Evolutionary conservation across 805 yeast genomes (phyloP).

Genomic region (Zygoascus tannicola): DNA sequence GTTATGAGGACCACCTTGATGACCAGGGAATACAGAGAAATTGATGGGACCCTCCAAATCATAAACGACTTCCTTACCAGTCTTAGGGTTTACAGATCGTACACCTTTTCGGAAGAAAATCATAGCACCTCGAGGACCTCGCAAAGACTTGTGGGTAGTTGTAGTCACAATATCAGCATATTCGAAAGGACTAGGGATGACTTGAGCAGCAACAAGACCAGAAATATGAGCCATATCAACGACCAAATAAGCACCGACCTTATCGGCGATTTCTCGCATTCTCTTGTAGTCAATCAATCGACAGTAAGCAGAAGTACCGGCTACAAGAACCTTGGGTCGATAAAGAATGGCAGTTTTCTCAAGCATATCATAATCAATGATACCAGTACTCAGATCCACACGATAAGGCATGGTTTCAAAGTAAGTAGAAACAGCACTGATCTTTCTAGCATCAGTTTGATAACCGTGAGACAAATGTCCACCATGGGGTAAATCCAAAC

Average conservation of each 20-base stretch:
- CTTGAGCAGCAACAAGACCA: slow-evolving; percentile 92
- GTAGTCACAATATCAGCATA: slow-evolving; percentile 97
- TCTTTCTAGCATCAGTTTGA: slow-evolving; percentile 88
- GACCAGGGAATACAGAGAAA: slow-evolving; percentile 99
- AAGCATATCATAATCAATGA: slow-evolving; percentile 91
- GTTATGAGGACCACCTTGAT: slow-evolving; percentile 99
- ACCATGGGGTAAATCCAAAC: slow-evolving; percentile 96
- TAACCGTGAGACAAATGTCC: slow-evolving; percentile 98
- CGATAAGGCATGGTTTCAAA: slow-evolving; percentile 99
- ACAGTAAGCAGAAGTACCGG: slow-evolving; percentile 98
- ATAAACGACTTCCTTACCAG: slow-evolving; percentile 83
- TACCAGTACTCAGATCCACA: slow-evolving; percentile 82
- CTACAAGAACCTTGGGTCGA: slow-evolving; percentile 94
- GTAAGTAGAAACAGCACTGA: slow-evolving; percentile 91
- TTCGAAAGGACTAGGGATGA: slow-evolving; percentile 92
- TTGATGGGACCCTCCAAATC: slow-evolving; percentile 93
- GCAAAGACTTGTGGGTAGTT: slow-evolving; percentile 94
- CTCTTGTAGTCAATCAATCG: slow-evolving; percentile 93
- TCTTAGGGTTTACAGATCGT: slow-evolving; percentile 74
- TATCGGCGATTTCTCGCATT: slow-evolving; percentile 94
- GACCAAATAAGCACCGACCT: slow-evolving; percentile 92
- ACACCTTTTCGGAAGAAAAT: slow-evolving; percentile 96
- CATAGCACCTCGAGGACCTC: slow-evolving; percentile 99
- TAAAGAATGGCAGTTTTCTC: slow-evolving; percentile 83
- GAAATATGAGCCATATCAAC: slow-evolving; percentile 99